phyloP scores from a whole-genome alignment of 352 stramenopile genomes.

The Blastocystis sp. region DNA sequence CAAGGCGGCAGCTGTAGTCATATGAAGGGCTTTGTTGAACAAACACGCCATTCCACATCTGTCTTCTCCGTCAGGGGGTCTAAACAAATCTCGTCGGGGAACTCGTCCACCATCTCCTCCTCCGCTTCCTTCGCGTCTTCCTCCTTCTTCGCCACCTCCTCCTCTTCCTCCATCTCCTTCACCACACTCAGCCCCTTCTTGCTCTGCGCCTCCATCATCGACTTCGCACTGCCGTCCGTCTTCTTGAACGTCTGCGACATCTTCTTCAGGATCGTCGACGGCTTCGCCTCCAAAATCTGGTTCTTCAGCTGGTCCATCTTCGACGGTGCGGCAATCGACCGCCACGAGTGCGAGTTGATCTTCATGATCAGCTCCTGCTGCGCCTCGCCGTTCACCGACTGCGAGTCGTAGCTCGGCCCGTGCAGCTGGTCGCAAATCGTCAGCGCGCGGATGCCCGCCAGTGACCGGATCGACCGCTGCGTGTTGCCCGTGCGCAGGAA shows the following conservation, averaged over 20 bases:
- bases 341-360: constrained; percentile 15
- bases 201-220: neutral
- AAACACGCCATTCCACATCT: neutral
- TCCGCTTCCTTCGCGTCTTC: neutral
- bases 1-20: neutral
- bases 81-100: neutral
- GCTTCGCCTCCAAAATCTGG: neutral
- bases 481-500: constrained; percentile 10
- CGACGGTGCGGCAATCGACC: neutral
- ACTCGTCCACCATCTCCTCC: neutral
- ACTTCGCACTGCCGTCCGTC: neutral
- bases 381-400: constrained; percentile 31
- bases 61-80: neutral
- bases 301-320: constrained; percentile 20
- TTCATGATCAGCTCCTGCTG: constrained; percentile 8
- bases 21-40: neutral
- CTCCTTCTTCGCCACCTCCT: neutral
- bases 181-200: constrained; percentile 20
- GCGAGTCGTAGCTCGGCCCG: constrained; percentile 21
- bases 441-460: constrained; percentile 16
- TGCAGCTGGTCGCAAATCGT: constrained; percentile 19
- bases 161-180: constrained; percentile 1
- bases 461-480: constrained; percentile 18
- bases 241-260: constrained; percentile 17
- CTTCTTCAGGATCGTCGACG: neutral